These are phyloP conservation scores for Annulohypoxylon bovei DNA, from an alignment of 495 filamentous ascomycete species.

Conservation along the genomic window DNA sequence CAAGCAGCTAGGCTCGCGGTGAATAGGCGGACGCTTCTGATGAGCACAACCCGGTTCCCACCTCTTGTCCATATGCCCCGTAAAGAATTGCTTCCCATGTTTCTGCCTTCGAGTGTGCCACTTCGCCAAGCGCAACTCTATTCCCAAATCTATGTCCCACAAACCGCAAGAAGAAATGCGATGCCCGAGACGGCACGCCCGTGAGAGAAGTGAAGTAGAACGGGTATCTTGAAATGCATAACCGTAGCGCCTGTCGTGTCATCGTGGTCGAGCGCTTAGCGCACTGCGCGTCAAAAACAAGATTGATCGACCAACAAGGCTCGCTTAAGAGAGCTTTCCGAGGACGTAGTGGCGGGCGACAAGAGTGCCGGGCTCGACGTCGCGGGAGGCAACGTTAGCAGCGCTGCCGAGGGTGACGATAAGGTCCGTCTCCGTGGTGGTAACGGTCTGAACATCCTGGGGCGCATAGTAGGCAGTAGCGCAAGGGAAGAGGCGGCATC, in stretches of 20 bases:
- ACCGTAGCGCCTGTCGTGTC: slow-evolving; percentile 39
- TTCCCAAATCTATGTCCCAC: slow-evolving; percentile 10
- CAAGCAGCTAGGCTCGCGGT: slow-evolving; percentile 40
- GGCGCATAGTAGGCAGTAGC: slow-evolving; percentile 59
- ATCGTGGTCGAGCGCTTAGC: slow-evolving; percentile 44
- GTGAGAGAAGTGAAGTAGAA: slow-evolving; percentile 27
- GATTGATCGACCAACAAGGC: slow-evolving; percentile 1
- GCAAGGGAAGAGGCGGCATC: slow-evolving; percentile 61
- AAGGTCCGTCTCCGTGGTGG: slow-evolving; percentile 50
- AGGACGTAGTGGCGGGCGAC: slow-evolving; percentile 46
- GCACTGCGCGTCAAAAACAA: slow-evolving; percentile 30
- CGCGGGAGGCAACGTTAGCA: slow-evolving; percentile 32
- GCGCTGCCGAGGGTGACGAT: slow-evolving; percentile 53
- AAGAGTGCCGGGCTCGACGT: slow-evolving; percentile 22
- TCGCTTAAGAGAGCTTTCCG: slow-evolving; percentile 43
- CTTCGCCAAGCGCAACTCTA: slow-evolving; percentile 15
- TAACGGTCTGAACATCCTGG: slow-evolving; percentile 59
- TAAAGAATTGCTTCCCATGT: slow-evolving; percentile 7
- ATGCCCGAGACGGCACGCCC: slow-evolving; percentile 13
- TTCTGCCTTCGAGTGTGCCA: slow-evolving; percentile 14
- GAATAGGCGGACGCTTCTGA: slow-evolving; percentile 26
- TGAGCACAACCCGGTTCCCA: slow-evolving; percentile 1
- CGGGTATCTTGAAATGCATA: slow-evolving; percentile 31
- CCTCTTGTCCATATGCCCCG: slow-evolving; percentile 25
- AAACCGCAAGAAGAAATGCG: slow-evolving; percentile 13